These are phyloP conservation scores for Rasamsonia emersonii DNA, from an alignment of 2,329 filamentous ascomycete genomes.

Conservation along the genomic window DNA sequence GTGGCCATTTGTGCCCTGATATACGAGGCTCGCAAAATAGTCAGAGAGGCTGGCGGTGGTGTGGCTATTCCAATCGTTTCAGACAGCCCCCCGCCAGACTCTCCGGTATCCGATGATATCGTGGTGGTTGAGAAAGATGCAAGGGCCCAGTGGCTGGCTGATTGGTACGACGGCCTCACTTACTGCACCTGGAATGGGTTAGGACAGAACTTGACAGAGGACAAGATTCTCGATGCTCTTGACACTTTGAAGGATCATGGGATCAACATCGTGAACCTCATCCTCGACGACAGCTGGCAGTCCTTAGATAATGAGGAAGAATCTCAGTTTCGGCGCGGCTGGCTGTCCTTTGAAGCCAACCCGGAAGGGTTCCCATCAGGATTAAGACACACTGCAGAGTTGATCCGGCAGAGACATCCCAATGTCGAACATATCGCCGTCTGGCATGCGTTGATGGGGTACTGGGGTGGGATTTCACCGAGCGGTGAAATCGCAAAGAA, in stretches of 20 bases:
- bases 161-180: slow-evolving; percentile 86
- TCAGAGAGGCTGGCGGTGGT: slow-evolving; percentile 27
- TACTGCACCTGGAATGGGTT: slow-evolving; percentile 97
- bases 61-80: slow-evolving; percentile 8
- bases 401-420: slow-evolving; percentile 61
- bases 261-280: slow-evolving; percentile 74
- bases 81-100: slow-evolving; percentile 16
- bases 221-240: slow-evolving; percentile 69
- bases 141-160: slow-evolving; percentile 59
- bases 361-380: slow-evolving; percentile 69
- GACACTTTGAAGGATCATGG: slow-evolving; percentile 60
- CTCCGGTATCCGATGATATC: slow-evolving; percentile 32
- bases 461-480: slow-evolving; percentile 83
- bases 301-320: slow-evolving; percentile 53
- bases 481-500: slow-evolving; percentile 62
- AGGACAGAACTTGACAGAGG: slow-evolving; percentile 71
- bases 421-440: slow-evolving; percentile 78
- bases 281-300: slow-evolving; percentile 98
- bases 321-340: slow-evolving; percentile 47
- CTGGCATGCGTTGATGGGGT: slow-evolving; percentile 83
- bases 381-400: slow-evolving; percentile 59
- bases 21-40: slow-evolving; percentile 71
- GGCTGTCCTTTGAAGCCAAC: slow-evolving; percentile 82
- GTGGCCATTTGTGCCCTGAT: slow-evolving; percentile 69
- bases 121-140: slow-evolving; percentile 33